Conservation (phyloP, 176 grass and related monocot species). For the Oryza punctata region DNA sequence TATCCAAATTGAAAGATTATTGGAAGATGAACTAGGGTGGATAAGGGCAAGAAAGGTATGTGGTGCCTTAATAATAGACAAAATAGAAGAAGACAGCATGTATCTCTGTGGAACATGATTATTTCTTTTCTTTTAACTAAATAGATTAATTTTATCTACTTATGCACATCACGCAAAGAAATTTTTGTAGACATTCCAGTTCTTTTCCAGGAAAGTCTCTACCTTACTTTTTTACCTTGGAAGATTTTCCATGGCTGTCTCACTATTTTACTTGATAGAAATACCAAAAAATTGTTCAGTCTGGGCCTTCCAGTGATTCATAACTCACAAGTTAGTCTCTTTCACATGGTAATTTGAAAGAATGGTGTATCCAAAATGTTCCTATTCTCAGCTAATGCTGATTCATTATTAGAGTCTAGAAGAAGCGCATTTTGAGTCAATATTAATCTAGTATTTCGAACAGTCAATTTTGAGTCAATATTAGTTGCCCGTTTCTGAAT, state of each 20-base stretch:
- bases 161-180: background rate
- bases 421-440: background rate
- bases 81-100: too few relatives aligned
- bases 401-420: background rate
- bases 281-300: background rate
- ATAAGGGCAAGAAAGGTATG: conserved; percentile 24
- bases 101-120: too few relatives aligned
- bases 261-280: too few relatives aligned
- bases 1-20: conserved; percentile 15
- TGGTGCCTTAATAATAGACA: background rate
- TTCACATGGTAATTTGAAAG: background rate
- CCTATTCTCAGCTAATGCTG: background rate
- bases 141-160: too few relatives aligned
- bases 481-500: background rate
- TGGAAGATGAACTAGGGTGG: conserved; percentile 21
- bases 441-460: background rate
- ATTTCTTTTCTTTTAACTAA: too few relatives aligned
- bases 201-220: background rate
- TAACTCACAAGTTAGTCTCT: background rate
- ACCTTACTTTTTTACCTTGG: too few relatives aligned
- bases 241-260: too few relatives aligned
- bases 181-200: background rate
- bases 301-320: background rate
- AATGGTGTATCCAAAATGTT: background rate
- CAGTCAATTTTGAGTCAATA: background rate